Conservation (phyloP, 441 rosid species). For the Euphorbia celastroides region DNA sequence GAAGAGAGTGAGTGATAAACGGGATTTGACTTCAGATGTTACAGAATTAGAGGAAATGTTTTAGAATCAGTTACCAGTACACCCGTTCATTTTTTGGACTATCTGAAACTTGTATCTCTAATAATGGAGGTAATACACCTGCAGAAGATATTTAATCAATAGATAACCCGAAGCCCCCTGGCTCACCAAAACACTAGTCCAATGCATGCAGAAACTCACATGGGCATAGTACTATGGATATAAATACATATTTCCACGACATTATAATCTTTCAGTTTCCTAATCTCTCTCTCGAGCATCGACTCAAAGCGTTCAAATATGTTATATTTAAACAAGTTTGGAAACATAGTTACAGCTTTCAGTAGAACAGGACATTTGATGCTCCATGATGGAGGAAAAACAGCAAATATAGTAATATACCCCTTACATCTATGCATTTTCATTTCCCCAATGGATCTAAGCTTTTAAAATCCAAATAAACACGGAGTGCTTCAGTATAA, state of each 20-base stretch:
- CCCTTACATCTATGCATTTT: background rate
- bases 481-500: background rate
- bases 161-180: background rate
- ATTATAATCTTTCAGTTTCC: background rate
- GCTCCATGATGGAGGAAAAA: background rate
- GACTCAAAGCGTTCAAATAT: background rate
- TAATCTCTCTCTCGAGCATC: background rate
- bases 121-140: slow-evolving; percentile 32
- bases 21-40: background rate
- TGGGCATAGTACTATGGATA: background rate
- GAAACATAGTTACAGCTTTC: background rate
- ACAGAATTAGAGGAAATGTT: background rate
- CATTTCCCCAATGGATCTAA: background rate
- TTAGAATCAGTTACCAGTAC: slow-evolving; percentile 33
- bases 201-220: background rate
- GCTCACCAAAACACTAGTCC: background rate
- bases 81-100: slow-evolving; percentile 35
- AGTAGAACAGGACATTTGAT: background rate
- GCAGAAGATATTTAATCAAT: slow-evolving; percentile 11
- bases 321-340: background rate
- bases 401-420: background rate
- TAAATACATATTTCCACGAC: background rate
- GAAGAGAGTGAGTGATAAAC: background rate
- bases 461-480: background rate
- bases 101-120: slow-evolving; percentile 25